Percentiles rank a stretch among this genome's conserved stretches.
Evolutionary conservation across 495 filamentous ascomycete species (phyloP).

Genomic region (Bombardia bombarda): DNA sequence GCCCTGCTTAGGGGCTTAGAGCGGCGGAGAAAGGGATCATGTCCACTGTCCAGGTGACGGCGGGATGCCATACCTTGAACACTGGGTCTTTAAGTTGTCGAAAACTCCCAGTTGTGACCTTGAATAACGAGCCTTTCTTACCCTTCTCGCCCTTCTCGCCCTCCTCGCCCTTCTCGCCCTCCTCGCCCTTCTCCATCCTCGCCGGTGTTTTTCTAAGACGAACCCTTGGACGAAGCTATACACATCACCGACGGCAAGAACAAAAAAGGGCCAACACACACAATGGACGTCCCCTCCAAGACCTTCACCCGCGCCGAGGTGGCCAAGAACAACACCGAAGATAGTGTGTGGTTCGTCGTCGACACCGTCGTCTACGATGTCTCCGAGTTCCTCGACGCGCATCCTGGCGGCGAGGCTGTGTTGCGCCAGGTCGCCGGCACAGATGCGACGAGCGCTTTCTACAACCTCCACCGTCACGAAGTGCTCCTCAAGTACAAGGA

Average conservation of each 20-base stretch:
- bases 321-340: slow-evolving; percentile 73
- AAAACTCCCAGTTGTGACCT: too few relatives aligned
- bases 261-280: too few relatives aligned
- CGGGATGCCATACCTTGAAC: not conserved
- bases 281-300: slow-evolving; percentile 28
- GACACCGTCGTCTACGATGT: slow-evolving; percentile 91
- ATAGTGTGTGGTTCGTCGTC: slow-evolving; percentile 73
- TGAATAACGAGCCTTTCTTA: not conserved
- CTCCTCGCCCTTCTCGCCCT: not conserved
- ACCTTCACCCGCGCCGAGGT: slow-evolving; percentile 68
- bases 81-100: too few relatives aligned
- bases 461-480: slow-evolving; percentile 90
- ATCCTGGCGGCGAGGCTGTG: slow-evolving; percentile 78
- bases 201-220: too few relatives aligned
- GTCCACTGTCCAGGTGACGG: slow-evolving; percentile 5
- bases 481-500: slow-evolving; percentile 68
- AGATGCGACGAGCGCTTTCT: slow-evolving; percentile 83
- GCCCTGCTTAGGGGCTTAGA: not conserved
- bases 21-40: not conserved
- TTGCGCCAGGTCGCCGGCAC: slow-evolving; percentile 77
- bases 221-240: too few relatives aligned
- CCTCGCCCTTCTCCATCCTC: not conserved
- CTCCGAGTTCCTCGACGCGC: slow-evolving; percentile 84
- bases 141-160: not conserved
- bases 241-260: too few relatives aligned